phyloP scores from a whole-genome alignment of 1,284 basidiomycete genomes.

The Chalciporus sp. region DNA sequence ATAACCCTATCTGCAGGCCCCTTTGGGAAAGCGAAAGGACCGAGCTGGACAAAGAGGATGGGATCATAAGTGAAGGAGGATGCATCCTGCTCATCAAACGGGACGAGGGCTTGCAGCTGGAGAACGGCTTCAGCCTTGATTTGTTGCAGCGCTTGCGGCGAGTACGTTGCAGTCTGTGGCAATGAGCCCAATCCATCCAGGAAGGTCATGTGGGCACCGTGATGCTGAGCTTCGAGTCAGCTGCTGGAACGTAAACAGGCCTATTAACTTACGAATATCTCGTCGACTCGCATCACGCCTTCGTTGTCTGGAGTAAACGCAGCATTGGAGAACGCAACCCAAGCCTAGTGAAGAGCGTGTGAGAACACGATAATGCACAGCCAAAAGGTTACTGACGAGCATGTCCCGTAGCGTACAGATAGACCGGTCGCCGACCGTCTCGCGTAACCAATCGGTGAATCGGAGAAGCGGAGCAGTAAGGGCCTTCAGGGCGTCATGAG shows the following conservation, averaged over 20 bases:
- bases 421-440: constrained; percentile 65
- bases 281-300: constrained; percentile 44
- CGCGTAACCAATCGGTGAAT: constrained; percentile 83
- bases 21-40: constrained; percentile 73
- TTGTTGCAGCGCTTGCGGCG: constrained; percentile 47
- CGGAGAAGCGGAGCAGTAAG: constrained; percentile 75
- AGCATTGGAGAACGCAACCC: constrained; percentile 88
- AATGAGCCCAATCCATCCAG: constrained; percentile 83
- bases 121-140: constrained; percentile 52
- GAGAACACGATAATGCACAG: constrained; percentile 3
- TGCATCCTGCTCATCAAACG: constrained; percentile 36
- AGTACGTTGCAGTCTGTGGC: constrained; percentile 65
- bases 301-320: constrained; percentile 42
- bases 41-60: constrained; percentile 58
- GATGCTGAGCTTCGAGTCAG: constrained; percentile 56
- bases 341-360: constrained; percentile 60
- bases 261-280: constrained; percentile 70
- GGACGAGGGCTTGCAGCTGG: constrained; percentile 55
- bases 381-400: constrained; percentile 55
- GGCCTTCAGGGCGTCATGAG: constrained; percentile 50
- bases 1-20: constrained; percentile 47
- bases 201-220: constrained; percentile 86
- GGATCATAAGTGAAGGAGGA: constrained; percentile 40
- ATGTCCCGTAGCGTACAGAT: constrained; percentile 87
- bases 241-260: background rate